A percentile compares a stretch with the other conserved stretches of the same genome.
Evolutionary conservation across 495 filamentous ascomycete genomes (phyloP).

Genomic region (Aspergillus ellipticus): DNA sequence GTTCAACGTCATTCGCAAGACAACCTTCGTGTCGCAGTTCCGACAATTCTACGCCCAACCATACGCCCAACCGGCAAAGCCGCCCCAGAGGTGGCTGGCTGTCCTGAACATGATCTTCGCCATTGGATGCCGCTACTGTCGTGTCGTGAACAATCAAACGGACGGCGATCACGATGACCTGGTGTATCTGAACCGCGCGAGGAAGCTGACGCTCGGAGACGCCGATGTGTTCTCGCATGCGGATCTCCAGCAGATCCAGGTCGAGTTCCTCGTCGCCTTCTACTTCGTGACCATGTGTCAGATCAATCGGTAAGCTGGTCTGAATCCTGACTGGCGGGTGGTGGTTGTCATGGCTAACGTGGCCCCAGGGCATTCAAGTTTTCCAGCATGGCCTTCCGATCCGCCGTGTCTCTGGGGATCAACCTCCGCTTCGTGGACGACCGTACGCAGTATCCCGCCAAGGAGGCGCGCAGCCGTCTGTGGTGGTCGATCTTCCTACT

Average conservation of each 20-base stretch:
- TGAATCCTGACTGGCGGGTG: not conserved
- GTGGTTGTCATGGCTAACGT: not conserved
- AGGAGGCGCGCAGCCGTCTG: conserved; percentile 56
- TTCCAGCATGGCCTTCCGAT: conserved; percentile 55
- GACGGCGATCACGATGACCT: conserved; percentile 45
- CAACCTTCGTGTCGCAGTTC: conserved; percentile 40
- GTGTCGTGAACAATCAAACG: conserved; percentile 37
- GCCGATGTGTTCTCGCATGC: conserved; percentile 52
- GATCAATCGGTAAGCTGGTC: conserved; percentile 51
- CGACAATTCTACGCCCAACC: conserved; percentile 32
- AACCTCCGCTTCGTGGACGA: conserved; percentile 55
- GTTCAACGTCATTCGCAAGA: conserved; percentile 52
- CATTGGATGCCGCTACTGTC: conserved; percentile 48
- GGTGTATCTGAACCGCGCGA: conserved; percentile 55
- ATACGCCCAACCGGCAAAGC: conserved; percentile 13
- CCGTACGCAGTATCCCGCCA: conserved; percentile 44
- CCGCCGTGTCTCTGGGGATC: conserved; percentile 55
- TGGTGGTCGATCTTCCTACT: conserved; percentile 63
- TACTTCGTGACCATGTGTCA: conserved; percentile 59
- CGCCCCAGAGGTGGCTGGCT: conserved; percentile 49
- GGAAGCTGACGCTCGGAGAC: conserved; percentile 47
- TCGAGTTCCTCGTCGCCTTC: conserved; percentile 49
- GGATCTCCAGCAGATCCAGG: conserved; percentile 58
- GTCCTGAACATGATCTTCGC: conserved; percentile 65
- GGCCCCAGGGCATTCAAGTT: conserved; percentile 57